Evolutionary conservation across 148 eudicot genomes (phyloP), one percentile per base, ranked within the genome.

Genomic region (Pharnaceum exiguum): DNA sequence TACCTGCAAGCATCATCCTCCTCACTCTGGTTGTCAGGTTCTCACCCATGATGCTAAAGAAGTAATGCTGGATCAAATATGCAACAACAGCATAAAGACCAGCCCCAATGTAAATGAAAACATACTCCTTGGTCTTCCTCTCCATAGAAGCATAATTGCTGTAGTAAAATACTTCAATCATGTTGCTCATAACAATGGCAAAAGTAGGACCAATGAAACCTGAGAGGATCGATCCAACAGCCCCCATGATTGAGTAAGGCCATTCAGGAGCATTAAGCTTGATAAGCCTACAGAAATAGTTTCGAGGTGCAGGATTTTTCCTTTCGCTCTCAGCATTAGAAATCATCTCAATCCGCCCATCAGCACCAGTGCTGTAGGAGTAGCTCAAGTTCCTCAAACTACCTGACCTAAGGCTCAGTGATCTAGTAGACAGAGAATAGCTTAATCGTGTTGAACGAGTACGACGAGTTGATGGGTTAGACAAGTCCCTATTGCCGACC

Each of bases 1-100:
- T 79, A 94, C 99, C 95, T 81, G 95, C 86, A 71, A 94, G 95
- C 99, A 94, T 94, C 99, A 94, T 94, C 66, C 99, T 82, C 69
- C 99, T 71, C 31, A 94, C 99, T 75, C 99, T 69, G 8, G 96
- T 94, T 5, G 99, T 94, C 30, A 94, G 89, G 53, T 94, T 94
- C 80, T 94, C 99, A 13, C 99, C 99, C 99, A 94, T 94, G 42
- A 94, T 94, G 54, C 99, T 94, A 57, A 94, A 94, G 85, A 94
- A 94, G 66, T 94, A 94, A 73, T 89, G 99, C 65, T 94, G 99
- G 47, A 94, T 94, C 71, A 94, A 72, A 63, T 94, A 94, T 17
- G 99, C 95, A 18, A 84, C 86, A 1, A 94, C 99, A 3, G 99
- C 99, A 24, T 94, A 94, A 32, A 94, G 74, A 32, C 99, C 99